These are phyloP conservation scores for Aspergillus pseudoglaucus DNA, from an alignment of 2,329 filamentous ascomycete genomes.

Conservation along the genomic window DNA sequence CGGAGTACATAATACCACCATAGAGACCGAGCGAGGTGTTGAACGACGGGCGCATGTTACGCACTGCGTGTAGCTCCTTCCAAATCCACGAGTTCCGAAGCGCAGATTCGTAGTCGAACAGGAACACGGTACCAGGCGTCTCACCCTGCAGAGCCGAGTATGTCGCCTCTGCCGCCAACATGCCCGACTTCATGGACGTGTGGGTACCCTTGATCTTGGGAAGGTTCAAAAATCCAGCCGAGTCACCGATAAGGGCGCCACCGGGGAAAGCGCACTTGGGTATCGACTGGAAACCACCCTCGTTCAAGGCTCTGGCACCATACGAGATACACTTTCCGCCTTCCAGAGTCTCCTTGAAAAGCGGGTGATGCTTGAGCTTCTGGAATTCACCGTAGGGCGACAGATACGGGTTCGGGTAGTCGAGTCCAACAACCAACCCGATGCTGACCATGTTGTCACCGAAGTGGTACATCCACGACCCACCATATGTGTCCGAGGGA, in stretches of 20 bases:
- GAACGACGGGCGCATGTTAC: slow-evolving; percentile 97
- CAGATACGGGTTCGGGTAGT: slow-evolving; percentile 95
- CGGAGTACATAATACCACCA: slow-evolving; percentile 87
- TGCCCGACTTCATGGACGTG: slow-evolving; percentile 94
- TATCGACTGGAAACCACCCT: slow-evolving; percentile 96
- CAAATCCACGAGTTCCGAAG: slow-evolving; percentile 83
- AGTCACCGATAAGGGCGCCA: slow-evolving; percentile 90
- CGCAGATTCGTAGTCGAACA: slow-evolving; percentile 89
- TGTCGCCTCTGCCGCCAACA: slow-evolving; percentile 88
- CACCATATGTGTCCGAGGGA: slow-evolving; percentile 82
- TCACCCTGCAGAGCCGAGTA: slow-evolving; percentile 62
- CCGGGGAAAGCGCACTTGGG: slow-evolving; percentile 95
- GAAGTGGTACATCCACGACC: slow-evolving; percentile 99
- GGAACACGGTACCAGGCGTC: slow-evolving; percentile 68
- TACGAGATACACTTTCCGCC: slow-evolving; percentile 98
- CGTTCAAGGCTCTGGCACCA: slow-evolving; percentile 80
- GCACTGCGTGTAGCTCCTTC: slow-evolving; percentile 89
- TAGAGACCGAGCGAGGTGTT: slow-evolving; percentile 79
- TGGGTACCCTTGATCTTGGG: slow-evolving; percentile 99
- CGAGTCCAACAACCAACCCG: slow-evolving; percentile 84
- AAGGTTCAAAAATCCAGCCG: slow-evolving; percentile 92
- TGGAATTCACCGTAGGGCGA: slow-evolving; percentile 96
- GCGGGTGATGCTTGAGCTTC: slow-evolving; percentile 95
- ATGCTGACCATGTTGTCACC: slow-evolving; percentile 93
- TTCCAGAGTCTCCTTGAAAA: slow-evolving; percentile 79